A percentile compares a stretch with the other conserved stretches of the same genome.
Evolutionary conservation across 2,329 filamentous ascomycete genomes (phyloP).

Genomic region (Plenodomus tracheiphilus): DNA sequence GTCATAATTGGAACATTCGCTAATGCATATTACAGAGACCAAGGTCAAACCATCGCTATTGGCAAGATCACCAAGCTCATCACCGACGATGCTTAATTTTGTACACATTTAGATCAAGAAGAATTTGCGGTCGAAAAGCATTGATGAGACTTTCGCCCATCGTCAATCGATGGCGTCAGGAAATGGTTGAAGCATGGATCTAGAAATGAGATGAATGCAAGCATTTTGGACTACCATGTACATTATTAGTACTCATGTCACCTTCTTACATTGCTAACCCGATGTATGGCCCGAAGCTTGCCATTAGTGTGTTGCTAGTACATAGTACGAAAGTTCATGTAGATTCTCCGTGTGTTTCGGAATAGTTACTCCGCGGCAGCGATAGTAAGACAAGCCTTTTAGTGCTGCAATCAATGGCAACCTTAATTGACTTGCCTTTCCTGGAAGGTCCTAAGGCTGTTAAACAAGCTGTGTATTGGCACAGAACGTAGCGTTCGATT

Average conservation of each 20-base stretch:
- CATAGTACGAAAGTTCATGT: too few species aligned
- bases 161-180: neutral
- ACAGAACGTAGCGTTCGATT: too few species aligned
- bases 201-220: slow-evolving; percentile 8
- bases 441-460: slow-evolving; percentile 7
- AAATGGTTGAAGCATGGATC: neutral
- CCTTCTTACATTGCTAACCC: too few species aligned
- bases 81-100: slow-evolving; percentile 31
- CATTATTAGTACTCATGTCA: neutral
- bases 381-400: slow-evolving; percentile 37
- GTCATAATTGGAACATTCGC: slow-evolving; percentile 1
- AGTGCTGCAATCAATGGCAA: slow-evolving; percentile 36
- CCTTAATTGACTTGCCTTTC: slow-evolving; percentile 29
- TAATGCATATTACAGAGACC: slow-evolving; percentile 35
- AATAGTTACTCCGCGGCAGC: neutral
- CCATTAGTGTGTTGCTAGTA: too few species aligned
- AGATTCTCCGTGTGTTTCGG: neutral
- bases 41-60: slow-evolving; percentile 99
- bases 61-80: slow-evolving; percentile 97
- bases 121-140: neutral
- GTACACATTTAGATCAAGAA: neutral
- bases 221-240: neutral
- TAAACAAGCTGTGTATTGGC: neutral
- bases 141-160: neutral
- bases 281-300: too few species aligned